Conservation (phyloP, 768 basidiomycete genomes). For the Serendipita vermifera region DNA sequence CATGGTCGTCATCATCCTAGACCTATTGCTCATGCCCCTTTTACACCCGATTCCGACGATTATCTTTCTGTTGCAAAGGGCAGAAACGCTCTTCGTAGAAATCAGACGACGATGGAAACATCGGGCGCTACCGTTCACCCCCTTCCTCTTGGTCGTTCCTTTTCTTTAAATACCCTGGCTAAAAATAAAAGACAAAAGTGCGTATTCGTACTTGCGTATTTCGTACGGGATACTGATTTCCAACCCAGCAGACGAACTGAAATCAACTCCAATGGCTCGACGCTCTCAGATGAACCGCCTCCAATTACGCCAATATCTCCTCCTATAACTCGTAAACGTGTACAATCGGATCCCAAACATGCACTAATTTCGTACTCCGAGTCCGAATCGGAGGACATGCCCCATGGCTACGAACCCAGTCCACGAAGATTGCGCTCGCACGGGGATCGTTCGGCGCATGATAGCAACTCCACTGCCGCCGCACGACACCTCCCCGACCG, state of each 20-base stretch:
- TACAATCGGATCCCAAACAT: neutral
- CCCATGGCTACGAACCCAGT: neutral
- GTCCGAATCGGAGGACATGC: neutral
- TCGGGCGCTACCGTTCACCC: too few relatives aligned
- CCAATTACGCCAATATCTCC: neutral
- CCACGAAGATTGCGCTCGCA: neutral
- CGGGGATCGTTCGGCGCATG: neutral
- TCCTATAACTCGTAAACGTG: constrained; percentile 1
- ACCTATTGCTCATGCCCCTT: neutral
- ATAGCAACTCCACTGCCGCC: neutral
- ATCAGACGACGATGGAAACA: neutral
- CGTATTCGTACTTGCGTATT: neutral
- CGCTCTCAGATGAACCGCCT: neutral
- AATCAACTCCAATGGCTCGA: neutral
- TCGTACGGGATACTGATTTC: neutral
- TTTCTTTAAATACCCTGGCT: neutral
- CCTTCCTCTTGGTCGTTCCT: neutral
- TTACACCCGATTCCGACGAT: neutral
- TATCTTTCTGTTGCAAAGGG: neutral
- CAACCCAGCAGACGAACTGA: neutral
- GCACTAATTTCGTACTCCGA: neutral
- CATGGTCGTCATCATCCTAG: neutral
- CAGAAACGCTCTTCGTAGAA: neutral
- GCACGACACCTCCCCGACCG: neutral
- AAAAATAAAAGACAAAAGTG: neutral